Evolutionary conservation across 352 stramenopile genomes (phyloP), one percentile per base, ranked within the genome.

Genomic region (Globisporangium canariense): DNA sequence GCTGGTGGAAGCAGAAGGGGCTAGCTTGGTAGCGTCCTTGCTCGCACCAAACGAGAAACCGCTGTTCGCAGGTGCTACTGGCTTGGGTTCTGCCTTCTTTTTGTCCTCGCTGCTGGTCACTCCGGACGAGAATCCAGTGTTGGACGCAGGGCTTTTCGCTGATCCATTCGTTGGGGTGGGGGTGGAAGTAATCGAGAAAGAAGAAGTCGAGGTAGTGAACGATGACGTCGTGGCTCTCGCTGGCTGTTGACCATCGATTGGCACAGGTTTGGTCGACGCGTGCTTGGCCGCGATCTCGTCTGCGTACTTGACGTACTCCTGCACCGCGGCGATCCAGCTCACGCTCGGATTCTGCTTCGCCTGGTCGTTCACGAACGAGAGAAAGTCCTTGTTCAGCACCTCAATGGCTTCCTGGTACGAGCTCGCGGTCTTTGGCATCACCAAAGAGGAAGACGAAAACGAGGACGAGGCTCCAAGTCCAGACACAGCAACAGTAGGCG

Each of bases 341-440:
- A 70, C 73, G 57, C 75, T 84, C 41, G 83, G 82, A 62, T 91
- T 90, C 62, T 85, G 80, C 54, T 82, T 76, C 14, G 76, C 68
- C 60, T 94, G 83, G 47, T 74, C 69, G 41, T 71, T 86, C 11
- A 88, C 85, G 64, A 94, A 94, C 14, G 70, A 69, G 57, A 93
- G 62, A 50, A 96, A 96, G 50, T 79, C 82, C 63, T 90, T 89
- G 68, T 96, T 96, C 2, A 96, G 78, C 51, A 73, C 67, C 61
- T 91, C 81, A 34, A 94, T 94, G n/a, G 81, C 85, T 54, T 91
- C 73, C 46, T 90, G 78, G 63, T 91, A 92, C 54, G 73, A 82
- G 10, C 50, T 41, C n/a, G 67, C 53, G 25, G 57, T 32, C 18
- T 43, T 54, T 8, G 56, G 20, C 38, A 9, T 18, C 47, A 40